Conservation (phyloP, 2,329 filamentous ascomycete species). For the Stylonectria norvegica region DNA sequence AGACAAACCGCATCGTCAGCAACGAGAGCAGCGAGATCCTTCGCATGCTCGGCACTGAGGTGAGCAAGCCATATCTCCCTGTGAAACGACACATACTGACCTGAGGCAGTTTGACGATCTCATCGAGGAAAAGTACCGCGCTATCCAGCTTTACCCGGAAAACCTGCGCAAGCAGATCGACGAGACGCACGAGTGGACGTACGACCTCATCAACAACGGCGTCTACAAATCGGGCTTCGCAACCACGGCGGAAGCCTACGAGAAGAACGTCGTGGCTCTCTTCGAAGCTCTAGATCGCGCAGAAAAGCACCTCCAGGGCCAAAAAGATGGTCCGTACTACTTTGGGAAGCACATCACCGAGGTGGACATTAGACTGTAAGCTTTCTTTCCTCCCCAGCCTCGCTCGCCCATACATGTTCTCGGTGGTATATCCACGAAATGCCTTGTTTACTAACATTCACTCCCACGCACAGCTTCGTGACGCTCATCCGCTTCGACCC, state of each 20-base stretch:
- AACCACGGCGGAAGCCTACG: conserved; percentile 78
- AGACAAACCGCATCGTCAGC: conserved; percentile 72
- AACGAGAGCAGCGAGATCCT: conserved; percentile 93
- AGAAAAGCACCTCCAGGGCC: conserved; percentile 62
- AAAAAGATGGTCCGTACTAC: conserved; percentile 60
- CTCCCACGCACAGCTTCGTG: conserved; percentile 58
- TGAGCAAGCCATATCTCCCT: conserved; percentile 31
- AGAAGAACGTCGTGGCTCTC: conserved; percentile 64
- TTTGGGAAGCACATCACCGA: conserved; percentile 76
- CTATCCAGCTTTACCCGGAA: conserved; percentile 65
- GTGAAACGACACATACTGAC: neutral
- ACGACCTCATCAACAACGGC: conserved; percentile 68
- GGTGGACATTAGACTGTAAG: conserved; percentile 70
- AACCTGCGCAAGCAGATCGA: conserved; percentile 68
- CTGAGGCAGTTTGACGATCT: conserved; percentile 65
- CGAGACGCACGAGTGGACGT: conserved; percentile 75
- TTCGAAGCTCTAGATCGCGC: conserved; percentile 75
- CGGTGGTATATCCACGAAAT: conserved; percentile 11
- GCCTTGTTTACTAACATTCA: too few species aligned
- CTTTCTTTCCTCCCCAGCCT: conserved; percentile 8
- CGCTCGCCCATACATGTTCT: neutral
- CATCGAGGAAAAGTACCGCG: conserved; percentile 56
- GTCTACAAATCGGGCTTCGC: conserved; percentile 80
- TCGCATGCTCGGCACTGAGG: conserved; percentile 79
- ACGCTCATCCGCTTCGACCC: conserved; percentile 72